Conservation (phyloP, 768 basidiomycete species). For the Asterophora lycoperdoides region DNA sequence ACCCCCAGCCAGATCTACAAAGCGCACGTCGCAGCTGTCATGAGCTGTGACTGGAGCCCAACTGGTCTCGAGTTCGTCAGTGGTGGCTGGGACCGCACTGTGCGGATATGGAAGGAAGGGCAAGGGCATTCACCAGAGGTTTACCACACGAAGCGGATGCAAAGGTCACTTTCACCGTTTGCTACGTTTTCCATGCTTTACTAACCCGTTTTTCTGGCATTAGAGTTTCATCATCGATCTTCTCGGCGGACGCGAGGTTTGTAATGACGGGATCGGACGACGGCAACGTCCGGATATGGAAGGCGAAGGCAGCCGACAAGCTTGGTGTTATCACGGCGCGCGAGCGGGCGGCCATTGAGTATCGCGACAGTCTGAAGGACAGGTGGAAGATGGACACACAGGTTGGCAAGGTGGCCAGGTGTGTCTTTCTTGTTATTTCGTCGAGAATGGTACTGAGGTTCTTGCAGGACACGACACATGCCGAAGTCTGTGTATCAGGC, state of each 20-base stretch:
- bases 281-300: conserved; percentile 94
- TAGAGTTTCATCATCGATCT: conserved; percentile 85
- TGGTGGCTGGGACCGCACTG: conserved; percentile 94
- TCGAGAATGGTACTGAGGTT: conserved; percentile 2
- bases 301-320: conserved; percentile 87
- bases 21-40: conserved; percentile 94
- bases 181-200: background rate
- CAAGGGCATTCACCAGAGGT: conserved; percentile 79
- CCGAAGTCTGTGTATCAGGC: conserved; percentile 92
- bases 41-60: conserved; percentile 96
- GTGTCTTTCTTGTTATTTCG: conserved; percentile 23
- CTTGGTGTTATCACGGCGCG: conserved; percentile 87
- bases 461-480: conserved; percentile 66
- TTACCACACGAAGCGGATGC: conserved; percentile 99
- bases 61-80: conserved; percentile 95
- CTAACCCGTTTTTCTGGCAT: conserved; percentile 1
- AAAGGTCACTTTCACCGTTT: conserved; percentile 50
- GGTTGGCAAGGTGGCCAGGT: conserved; percentile 80
- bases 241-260: conserved; percentile 88
- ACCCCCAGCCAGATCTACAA: conserved; percentile 93
- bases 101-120: conserved; percentile 89
- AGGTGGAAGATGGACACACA: conserved; percentile 85
- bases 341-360: conserved; percentile 90
- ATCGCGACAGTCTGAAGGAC: conserved; percentile 81
- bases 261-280: conserved; percentile 91